Base-by-base conservation (phyloP, 371 early-diverging fungal species). In the Syncephalis plumigaleata region DNA sequence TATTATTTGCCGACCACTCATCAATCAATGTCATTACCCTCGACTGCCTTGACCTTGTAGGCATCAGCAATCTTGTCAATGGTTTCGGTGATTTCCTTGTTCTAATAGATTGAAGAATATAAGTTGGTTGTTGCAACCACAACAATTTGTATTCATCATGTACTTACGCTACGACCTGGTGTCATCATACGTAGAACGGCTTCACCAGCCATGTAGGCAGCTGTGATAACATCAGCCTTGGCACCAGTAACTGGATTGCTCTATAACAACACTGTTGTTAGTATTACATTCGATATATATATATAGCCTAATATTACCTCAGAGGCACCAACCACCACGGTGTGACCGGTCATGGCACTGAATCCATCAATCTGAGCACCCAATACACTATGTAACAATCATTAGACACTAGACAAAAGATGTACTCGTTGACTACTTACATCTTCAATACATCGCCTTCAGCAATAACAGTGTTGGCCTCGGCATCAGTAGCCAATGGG, bases 351-450 rank as follows among this genome's bases (percentile, higher is more conserved):
- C 54, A 84, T 75, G 42, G 89, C 81, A 44, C 86, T 76, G 60
- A 70, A 93, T 42, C 96, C 96, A 63, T 95, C 96, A 52, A 95
- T 77, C 60, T 94, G 95, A 36, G 79, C 86, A 62, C 90, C 96
- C 55, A 95, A 72, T 72, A 91, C 90, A 59, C 72, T 76, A 50
- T 4, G 21, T 31, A 13, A 38, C 39, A 46, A 13, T 21, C 24
- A 22, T 22, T 39, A 39, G 4, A 27, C 18, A 23, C 16, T 5
- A 43, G 49, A 1, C 27, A 18, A 36, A 26, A 45, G 44, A 44
- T 45, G 20, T 16, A 38, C n/a, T 38, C 16, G 7, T 20, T 36
- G 21, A 15, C 43, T 22, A 57, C 71, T 56, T 76, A 81, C 77
- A 92, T 75, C 68, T 90, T 87, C 63, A 84, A 89, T 53, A 90